A percentile compares a stretch with the other conserved stretches of the same genome.
These are phyloP conservation scores for Solanum rostratum DNA, from an alignment of 257 asterid genomes.

Conservation along the genomic window DNA sequence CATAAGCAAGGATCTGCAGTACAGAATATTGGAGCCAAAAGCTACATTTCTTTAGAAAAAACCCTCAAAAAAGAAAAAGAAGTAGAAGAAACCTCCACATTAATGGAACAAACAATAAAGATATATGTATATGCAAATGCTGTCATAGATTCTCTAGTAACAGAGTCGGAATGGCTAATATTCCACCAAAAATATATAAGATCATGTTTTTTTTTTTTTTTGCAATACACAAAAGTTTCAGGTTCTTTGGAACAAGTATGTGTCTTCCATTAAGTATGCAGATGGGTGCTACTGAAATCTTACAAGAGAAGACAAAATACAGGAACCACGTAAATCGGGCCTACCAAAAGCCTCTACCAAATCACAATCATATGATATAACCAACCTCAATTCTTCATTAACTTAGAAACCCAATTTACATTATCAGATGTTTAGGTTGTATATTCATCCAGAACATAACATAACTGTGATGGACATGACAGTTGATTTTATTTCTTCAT, in stretches of 20 bases:
- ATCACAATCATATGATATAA: background rate
- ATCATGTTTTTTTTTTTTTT: background rate
- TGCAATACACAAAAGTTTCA: background rate
- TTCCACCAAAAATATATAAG: background rate
- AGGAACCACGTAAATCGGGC: background rate
- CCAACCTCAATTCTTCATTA: background rate
- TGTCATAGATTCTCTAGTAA: background rate
- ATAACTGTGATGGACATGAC: background rate
- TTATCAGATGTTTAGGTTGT: background rate
- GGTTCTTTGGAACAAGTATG: background rate
- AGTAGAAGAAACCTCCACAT: background rate
- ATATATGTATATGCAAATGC: background rate
- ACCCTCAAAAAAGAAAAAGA: fast-evolving
- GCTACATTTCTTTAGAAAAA: background rate
- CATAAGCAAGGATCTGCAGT: constrained; percentile 83
- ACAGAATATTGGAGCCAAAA: constrained; percentile 5
- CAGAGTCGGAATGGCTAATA: background rate
- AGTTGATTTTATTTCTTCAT: background rate
- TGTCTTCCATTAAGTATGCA: background rate
- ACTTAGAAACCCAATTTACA: background rate
- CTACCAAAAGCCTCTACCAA: background rate
- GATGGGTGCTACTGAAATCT: background rate
- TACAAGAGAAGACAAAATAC: background rate
- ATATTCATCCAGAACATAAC: background rate
- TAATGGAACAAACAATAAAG: background rate